Percentiles rank a stretch among this genome's conserved stretches.
Evolutionary conservation across 2,329 filamentous ascomycete species (phyloP).

Genomic region (Emmonsiellopsis sp.): DNA sequence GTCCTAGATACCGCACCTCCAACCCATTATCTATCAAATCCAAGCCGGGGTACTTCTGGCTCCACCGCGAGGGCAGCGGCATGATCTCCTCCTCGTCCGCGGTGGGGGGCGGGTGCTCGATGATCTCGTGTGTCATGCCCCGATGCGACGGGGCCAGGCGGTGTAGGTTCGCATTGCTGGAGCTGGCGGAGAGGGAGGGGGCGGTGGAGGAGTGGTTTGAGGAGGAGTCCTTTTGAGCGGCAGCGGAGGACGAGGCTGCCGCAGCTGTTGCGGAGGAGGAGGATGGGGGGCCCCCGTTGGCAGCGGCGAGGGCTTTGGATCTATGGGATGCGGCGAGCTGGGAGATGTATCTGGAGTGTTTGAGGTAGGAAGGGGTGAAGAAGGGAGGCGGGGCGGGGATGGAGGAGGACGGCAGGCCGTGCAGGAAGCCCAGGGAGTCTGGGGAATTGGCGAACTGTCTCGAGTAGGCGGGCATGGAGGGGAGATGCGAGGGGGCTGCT

Average conservation of each 20-base stretch:
- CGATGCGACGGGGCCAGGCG: conserved; percentile 56
- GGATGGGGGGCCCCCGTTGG: conserved; percentile 36
- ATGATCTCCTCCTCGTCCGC: conserved; percentile 53
- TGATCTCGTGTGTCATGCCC: conserved; percentile 72
- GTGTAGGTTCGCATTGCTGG: conserved; percentile 49
- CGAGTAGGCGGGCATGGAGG: conserved; percentile 35
- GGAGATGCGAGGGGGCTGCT: conserved; percentile 16
- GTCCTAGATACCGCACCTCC: conserved; percentile 55
- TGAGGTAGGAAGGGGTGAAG: conserved; percentile 78
- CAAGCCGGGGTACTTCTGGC: conserved; percentile 63
- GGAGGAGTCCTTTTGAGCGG: not conserved
- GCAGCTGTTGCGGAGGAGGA: conserved; percentile 13
- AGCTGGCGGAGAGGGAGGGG: conserved; percentile 44
- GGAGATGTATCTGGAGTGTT: conserved; percentile 66
- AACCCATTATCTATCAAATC: conserved; percentile 66
- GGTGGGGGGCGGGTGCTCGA: conserved; percentile 57
- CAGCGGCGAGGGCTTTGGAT: conserved; percentile 44
- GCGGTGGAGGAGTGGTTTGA: conserved; percentile 4
- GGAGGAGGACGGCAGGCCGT: conserved; percentile 17
- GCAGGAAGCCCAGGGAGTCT: conserved; percentile 9
- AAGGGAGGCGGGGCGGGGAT: conserved; percentile 36
- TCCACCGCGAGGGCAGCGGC: conserved; percentile 76
- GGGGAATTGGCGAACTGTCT: conserved; percentile 35
- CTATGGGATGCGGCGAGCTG: conserved; percentile 62
- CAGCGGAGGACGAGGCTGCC: not conserved